Percentiles rank a stretch among this genome's conserved stretches.
Conservation (phyloP, 495 filamentous ascomycete genomes). For the Penicillium psychrofluorescens region DNA sequence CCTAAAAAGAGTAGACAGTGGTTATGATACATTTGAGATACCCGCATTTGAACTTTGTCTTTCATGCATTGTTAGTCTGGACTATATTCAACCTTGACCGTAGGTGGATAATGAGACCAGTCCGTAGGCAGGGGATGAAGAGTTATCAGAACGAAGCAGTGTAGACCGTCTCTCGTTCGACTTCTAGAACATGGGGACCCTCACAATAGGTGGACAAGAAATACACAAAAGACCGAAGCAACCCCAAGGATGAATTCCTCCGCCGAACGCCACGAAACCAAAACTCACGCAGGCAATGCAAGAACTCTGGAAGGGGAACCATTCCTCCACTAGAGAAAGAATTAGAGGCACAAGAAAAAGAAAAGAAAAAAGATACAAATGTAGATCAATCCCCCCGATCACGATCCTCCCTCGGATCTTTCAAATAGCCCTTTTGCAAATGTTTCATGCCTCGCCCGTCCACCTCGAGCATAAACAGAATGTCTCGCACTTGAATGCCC, state of each 20-base stretch:
- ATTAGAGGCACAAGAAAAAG: slow-evolving; percentile 7
- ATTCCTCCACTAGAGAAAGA: neutral
- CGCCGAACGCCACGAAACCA: slow-evolving; percentile 14
- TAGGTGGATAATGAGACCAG: too few relatives aligned
- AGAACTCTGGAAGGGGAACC: slow-evolving; percentile 2
- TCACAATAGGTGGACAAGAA: too few relatives aligned
- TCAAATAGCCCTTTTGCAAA: slow-evolving; percentile 38
- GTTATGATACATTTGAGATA: too few relatives aligned
- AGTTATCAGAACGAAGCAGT: too few relatives aligned
- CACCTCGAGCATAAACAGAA: slow-evolving; percentile 43
- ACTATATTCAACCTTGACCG: too few relatives aligned
- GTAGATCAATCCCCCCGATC: slow-evolving; percentile 18
- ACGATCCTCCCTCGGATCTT: slow-evolving; percentile 38
- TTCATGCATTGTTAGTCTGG: too few relatives aligned
- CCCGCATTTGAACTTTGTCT: too few relatives aligned
- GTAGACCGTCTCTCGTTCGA: too few relatives aligned
- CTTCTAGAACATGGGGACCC: too few relatives aligned
- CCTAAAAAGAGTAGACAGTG: neutral
- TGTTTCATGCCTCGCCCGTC: slow-evolving; percentile 40
- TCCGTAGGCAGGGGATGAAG: too few relatives aligned
- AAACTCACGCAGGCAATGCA: slow-evolving; percentile 14
- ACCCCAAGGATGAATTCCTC: neutral
- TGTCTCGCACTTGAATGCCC: slow-evolving; percentile 42
- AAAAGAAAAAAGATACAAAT: slow-evolving; percentile 17
- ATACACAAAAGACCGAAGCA: neutral